These are phyloP conservation scores for Thermoascus crustaceus DNA, from an alignment of 2,329 filamentous ascomycete genomes.

Conservation along the genomic window DNA sequence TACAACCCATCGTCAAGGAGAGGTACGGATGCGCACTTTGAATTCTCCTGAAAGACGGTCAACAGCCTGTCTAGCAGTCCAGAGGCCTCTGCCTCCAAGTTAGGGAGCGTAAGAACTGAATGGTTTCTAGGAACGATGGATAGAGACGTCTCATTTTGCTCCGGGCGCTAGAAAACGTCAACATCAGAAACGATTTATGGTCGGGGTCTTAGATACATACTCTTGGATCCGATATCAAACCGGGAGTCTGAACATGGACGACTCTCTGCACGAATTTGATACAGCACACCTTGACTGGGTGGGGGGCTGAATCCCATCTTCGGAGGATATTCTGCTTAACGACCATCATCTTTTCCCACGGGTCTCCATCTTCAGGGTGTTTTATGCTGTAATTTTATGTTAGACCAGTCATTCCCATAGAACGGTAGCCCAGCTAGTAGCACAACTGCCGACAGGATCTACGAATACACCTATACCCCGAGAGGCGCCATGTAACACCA, in stretches of 20 bases:
- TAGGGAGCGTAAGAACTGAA: constrained; percentile 65
- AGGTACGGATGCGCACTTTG: constrained; percentile 50
- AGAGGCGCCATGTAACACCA: constrained; percentile 14
- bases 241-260: constrained; percentile 84
- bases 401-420: constrained; percentile 12
- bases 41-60: constrained; percentile 74
- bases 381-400: constrained; percentile 58
- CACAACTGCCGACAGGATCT: constrained; percentile 10
- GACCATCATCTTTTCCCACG: constrained; percentile 79
- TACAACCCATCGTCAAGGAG: not conserved
- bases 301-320: constrained; percentile 73
- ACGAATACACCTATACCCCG: constrained; percentile 11
- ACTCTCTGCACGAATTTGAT: constrained; percentile 96
- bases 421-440: not conserved
- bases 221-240: constrained; percentile 69
- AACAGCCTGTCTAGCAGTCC: constrained; percentile 86
- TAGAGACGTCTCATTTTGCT: constrained; percentile 76
- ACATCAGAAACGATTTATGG: constrained; percentile 1
- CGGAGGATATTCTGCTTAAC: constrained; percentile 85
- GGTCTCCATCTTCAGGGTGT: constrained; percentile 69
- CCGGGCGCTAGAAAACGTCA: constrained; percentile 48
- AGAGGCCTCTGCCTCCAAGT: constrained; percentile 85
- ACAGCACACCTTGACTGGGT: constrained; percentile 81
- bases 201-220: constrained; percentile 44
- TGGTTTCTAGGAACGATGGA: constrained; percentile 79